These are phyloP conservation scores for Chlorella sp. DNA, from an alignment of 139 green algal species.

Conservation along the genomic window DNA sequence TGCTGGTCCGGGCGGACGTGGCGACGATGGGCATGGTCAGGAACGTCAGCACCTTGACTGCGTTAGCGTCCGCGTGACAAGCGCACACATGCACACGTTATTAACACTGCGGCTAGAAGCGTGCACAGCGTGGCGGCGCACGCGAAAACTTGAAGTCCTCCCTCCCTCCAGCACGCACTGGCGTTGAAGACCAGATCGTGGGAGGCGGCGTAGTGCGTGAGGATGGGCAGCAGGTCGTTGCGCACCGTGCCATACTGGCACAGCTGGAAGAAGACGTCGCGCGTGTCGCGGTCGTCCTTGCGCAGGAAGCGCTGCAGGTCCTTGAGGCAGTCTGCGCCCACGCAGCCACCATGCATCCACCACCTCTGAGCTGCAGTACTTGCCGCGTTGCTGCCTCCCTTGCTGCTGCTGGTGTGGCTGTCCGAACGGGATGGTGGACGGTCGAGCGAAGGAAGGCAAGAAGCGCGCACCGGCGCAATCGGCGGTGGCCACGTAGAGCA, in stretches of 20 bases:
- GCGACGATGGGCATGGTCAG: conserved; percentile 79
- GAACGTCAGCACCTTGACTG: conserved; percentile 92
- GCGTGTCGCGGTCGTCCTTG: conserved; percentile 63
- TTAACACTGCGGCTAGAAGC: no score
- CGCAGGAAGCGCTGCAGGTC: conserved; percentile 88
- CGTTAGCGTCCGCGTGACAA: conserved; percentile 3
- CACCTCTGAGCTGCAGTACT: not conserved
- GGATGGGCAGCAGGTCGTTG: conserved; percentile 76
- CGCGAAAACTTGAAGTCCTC: no score
- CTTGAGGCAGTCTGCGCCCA: conserved; percentile 69
- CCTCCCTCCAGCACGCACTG: conserved; percentile 51
- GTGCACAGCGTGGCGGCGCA: no score
- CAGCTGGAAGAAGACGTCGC: conserved; percentile 73
- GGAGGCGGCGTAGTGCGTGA: conserved; percentile 70
- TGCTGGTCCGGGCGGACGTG: conserved; percentile 20
- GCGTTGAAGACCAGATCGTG: conserved; percentile 69
- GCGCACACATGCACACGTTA: not conserved
- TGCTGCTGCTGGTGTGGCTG: not conserved
- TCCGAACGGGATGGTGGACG: no score
- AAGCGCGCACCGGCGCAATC: conserved; percentile 64
- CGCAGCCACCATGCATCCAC: not conserved
- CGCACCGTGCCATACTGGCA: conserved; percentile 41
- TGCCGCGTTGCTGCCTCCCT: not conserved
- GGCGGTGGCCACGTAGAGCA: conserved; percentile 55
- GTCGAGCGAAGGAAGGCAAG: not conserved